Percentiles rank a stretch among this genome's conserved stretches.
These are phyloP conservation scores for Isoetes taiwanensis DNA, from an alignment of 75 land plant species.

Conservation along the genomic window DNA sequence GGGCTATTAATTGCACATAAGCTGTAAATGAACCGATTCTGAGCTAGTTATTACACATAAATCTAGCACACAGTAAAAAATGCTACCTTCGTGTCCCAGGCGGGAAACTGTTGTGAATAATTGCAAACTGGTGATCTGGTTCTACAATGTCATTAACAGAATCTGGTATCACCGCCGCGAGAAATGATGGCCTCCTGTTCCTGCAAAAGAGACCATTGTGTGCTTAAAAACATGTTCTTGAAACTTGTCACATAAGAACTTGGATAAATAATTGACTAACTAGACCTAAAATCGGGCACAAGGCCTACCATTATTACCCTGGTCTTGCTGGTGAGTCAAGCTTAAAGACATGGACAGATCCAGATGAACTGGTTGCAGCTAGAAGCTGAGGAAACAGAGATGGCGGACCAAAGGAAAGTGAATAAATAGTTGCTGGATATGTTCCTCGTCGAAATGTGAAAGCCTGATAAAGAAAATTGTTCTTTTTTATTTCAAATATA, in stretches of 20 bases:
- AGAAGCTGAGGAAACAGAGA: slow-evolving; percentile 51
- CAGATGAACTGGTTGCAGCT: slow-evolving; percentile 58
- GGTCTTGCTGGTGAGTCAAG: slow-evolving; percentile 26
- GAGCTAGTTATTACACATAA: background rate
- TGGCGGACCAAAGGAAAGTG: slow-evolving; percentile 67
- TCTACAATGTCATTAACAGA: slow-evolving; percentile 55
- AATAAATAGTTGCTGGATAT: slow-evolving; percentile 62
- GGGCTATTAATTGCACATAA: slow-evolving; percentile 19
- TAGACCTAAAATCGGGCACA: background rate
- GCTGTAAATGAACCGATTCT: background rate
- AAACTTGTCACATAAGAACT: background rate
- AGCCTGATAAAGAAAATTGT: slow-evolving; percentile 25
- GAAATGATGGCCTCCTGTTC: slow-evolving; percentile 28
- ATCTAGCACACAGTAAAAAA: background rate
- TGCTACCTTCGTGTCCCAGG: slow-evolving; percentile 46
- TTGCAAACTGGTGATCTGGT: slow-evolving; percentile 41
- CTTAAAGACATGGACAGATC: slow-evolving; percentile 53
- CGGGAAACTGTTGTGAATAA: slow-evolving; percentile 40
- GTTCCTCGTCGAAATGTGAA: slow-evolving; percentile 68
- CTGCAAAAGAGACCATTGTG: slow-evolving; percentile 4
- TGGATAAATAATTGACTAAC: slow-evolving; percentile 8
- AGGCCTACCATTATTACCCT: slow-evolving; percentile 28
- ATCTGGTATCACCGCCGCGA: slow-evolving; percentile 48
- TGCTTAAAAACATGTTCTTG: slow-evolving; percentile 1
- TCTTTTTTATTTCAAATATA: background rate